A percentile compares a stretch with the other conserved stretches of the same genome.
These are phyloP conservation scores for Mytilinidion resinicola DNA, from an alignment of 495 filamentous ascomycete species.

Conservation along the genomic window DNA sequence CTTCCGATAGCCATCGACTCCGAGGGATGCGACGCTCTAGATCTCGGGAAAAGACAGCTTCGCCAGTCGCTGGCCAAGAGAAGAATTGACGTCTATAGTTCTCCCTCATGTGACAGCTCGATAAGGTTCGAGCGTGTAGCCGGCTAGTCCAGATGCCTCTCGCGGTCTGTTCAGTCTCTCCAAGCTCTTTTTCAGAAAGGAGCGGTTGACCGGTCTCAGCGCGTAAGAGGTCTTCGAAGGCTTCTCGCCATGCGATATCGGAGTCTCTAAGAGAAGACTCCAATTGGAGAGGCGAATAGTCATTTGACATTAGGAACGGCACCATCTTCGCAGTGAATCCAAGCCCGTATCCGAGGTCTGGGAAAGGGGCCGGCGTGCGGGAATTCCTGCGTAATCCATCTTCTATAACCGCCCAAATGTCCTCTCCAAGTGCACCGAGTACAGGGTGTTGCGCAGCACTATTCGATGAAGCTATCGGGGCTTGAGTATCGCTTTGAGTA, in stretches of 20 bases:
- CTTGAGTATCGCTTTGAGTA: not conserved
- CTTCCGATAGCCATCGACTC: conserved; percentile 1
- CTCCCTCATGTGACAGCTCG: too few species aligned
- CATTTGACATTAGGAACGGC: conserved; percentile 4
- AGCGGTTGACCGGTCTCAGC: conserved; percentile 9
- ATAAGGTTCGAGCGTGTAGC: too few species aligned
- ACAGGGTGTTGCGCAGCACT: too few species aligned
- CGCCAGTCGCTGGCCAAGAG: not conserved
- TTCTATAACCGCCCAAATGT: too few species aligned
- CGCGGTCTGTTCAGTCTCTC: not conserved
- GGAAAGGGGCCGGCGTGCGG: too few species aligned
- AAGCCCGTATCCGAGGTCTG: not conserved
- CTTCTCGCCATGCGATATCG: conserved; percentile 18
- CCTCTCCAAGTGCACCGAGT: too few species aligned
- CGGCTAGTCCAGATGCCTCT: too few species aligned
- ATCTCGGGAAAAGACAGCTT: not conserved
- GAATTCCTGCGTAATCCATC: too few species aligned
- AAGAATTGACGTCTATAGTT: too few species aligned
- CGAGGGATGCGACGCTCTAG: too few species aligned
- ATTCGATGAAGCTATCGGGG: not conserved
- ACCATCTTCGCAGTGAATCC: not conserved
- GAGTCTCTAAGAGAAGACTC: conserved; percentile 7
- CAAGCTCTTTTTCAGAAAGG: conserved; percentile 4
- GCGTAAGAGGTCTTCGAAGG: conserved; percentile 23
- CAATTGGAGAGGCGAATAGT: conserved; percentile 17